Conservation (phyloP, 169 alveolate genomes). For the Plasmodium coatneyi region DNA sequence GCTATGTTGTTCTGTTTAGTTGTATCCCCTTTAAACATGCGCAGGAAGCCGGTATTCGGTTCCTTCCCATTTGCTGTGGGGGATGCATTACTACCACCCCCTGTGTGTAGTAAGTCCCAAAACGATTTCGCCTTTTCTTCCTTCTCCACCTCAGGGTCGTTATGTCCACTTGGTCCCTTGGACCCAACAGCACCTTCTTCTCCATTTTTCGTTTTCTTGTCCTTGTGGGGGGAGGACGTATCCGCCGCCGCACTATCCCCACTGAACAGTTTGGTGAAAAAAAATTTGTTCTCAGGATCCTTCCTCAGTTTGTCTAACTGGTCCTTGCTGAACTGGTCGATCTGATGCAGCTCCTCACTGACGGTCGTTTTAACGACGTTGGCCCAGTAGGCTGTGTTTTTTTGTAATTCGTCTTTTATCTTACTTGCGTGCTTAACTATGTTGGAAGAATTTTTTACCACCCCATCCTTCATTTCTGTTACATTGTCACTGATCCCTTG, state of each 20-base stretch:
- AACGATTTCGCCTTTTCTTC: background rate
- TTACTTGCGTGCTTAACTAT: constrained; percentile 13
- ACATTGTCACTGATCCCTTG: background rate
- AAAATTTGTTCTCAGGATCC: background rate
- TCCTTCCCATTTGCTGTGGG: background rate
- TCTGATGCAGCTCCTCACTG: constrained; percentile 18
- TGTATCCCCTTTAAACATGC: background rate
- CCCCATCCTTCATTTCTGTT: constrained; percentile 3
- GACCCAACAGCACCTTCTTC: background rate
- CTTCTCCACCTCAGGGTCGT: background rate
- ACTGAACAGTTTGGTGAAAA: constrained; percentile 16
- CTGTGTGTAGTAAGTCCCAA: background rate
- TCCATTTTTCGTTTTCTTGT: background rate
- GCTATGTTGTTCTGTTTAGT: background rate
- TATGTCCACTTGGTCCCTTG: background rate
- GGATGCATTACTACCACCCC: background rate
- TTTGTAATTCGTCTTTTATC: constrained; percentile 32
- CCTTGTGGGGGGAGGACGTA: background rate
- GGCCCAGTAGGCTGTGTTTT: constrained; percentile 1
- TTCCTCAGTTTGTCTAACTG: constrained; percentile 25
- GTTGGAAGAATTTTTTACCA: background rate
- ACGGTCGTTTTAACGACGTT: constrained; percentile 8
- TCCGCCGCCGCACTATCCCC: background rate
- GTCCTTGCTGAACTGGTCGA: constrained; percentile 9
- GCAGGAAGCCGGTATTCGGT: background rate